Evolutionary conservation across 2,329 filamentous ascomycete species (phyloP).

Genomic region (Trichoderma brevicompactum): DNA sequence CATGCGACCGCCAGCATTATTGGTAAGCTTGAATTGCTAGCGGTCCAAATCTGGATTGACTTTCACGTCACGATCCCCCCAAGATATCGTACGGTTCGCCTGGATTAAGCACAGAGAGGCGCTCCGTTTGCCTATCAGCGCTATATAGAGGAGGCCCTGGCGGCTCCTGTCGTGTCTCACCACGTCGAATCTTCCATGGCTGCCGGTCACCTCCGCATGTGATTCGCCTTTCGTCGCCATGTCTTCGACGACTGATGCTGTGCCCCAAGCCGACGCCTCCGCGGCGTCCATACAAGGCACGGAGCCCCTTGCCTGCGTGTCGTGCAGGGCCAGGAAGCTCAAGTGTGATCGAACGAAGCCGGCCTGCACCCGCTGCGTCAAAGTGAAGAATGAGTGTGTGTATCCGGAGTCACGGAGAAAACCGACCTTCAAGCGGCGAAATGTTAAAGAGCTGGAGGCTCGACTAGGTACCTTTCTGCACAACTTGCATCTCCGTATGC

Average conservation of each 20-base stretch:
- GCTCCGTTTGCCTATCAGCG: not conserved
- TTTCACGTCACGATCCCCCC: constrained; percentile 7
- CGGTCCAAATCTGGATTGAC: not conserved
- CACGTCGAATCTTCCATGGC: not conserved
- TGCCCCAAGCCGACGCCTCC: constrained; percentile 19
- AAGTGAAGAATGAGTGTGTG: constrained; percentile 75
- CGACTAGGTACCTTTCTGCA: constrained; percentile 65
- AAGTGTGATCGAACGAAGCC: constrained; percentile 84
- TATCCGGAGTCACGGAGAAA: constrained; percentile 91
- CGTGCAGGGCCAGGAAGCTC: constrained; percentile 82
- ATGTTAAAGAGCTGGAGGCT: constrained; percentile 88
- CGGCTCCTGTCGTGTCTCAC: constrained; percentile 6
- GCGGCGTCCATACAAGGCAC: constrained; percentile 30
- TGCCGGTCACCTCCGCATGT: not conserved
- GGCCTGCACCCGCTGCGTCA: constrained; percentile 77
- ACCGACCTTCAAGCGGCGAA: constrained; percentile 83
- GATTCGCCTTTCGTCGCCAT: constrained; percentile 2
- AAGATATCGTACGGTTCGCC: not conserved
- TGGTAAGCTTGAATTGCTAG: constrained; percentile 15
- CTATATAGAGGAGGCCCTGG: constrained; percentile 21
- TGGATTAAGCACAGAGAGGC: not conserved
- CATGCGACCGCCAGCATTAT: not conserved
- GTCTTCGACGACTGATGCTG: constrained; percentile 26
- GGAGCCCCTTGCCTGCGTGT: constrained; percentile 74
- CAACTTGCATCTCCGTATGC: not conserved